Percentiles rank a stretch among this genome's conserved stretches.
phyloP scores from a whole-genome alignment of 306 rosid species.

The Trichosanthes cucumerina region DNA sequence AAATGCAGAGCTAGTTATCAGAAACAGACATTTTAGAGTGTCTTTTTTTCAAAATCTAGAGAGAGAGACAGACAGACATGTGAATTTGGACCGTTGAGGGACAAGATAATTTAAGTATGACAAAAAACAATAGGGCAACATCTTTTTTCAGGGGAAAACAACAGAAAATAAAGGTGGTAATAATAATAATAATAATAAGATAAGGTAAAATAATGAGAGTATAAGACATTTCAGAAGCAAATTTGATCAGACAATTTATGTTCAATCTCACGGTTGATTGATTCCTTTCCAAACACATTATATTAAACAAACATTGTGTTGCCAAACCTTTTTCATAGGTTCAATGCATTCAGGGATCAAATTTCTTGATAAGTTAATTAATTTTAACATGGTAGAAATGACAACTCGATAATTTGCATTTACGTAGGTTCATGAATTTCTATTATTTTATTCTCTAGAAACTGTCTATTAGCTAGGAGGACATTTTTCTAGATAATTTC shows the following conservation, averaged over 20 bases:
- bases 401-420: neutral
- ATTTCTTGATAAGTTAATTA: neutral
- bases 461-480: neutral
- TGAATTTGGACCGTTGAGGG: conserved; percentile 13
- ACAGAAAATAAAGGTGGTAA: neutral
- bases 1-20: neutral
- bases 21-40: neutral
- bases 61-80: neutral
- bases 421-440: neutral
- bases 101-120: neutral
- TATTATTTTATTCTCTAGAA: neutral
- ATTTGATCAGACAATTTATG: neutral
- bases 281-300: neutral
- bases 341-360: neutral
- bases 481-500: no score
- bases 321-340: neutral
- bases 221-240: neutral
- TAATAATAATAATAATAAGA: neutral
- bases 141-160: no score
- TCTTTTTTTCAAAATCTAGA: neutral
- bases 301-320: neutral
- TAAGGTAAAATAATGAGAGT: neutral
- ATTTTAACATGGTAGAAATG: neutral
- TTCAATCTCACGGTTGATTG: neutral
- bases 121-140: no score